These are phyloP conservation scores for Penicillium concentricum DNA, from an alignment of 2,329 filamentous ascomycete species.

Conservation along the genomic window DNA sequence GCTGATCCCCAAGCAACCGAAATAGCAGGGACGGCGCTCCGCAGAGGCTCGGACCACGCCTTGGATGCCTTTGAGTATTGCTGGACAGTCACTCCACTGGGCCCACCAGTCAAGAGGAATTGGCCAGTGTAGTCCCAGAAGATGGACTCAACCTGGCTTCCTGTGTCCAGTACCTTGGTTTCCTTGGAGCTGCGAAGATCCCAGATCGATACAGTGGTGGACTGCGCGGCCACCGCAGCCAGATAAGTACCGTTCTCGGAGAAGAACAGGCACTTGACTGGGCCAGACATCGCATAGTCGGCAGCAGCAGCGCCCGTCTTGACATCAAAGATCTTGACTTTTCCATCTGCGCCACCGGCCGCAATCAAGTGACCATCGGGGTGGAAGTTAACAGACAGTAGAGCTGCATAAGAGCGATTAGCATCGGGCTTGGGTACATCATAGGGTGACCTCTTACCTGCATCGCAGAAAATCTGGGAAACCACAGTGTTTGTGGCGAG, in stretches of 20 bases:
- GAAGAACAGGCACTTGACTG: slow-evolving; percentile 76
- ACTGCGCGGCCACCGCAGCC: slow-evolving; percentile 74
- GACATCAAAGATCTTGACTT: slow-evolving; percentile 86
- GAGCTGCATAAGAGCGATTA: slow-evolving; percentile 50
- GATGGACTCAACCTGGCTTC: slow-evolving; percentile 71
- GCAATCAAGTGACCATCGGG: slow-evolving; percentile 95
- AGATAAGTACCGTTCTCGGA: slow-evolving; percentile 98
- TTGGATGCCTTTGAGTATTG: slow-evolving; percentile 86
- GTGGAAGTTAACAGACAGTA: slow-evolving; percentile 82
- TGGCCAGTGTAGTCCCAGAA: slow-evolving; percentile 95
- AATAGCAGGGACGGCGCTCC: slow-evolving; percentile 70
- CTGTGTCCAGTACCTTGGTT: slow-evolving; percentile 82
- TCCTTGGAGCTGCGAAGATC: slow-evolving; percentile 83
- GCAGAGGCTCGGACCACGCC: slow-evolving; percentile 82
- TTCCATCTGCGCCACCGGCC: slow-evolving; percentile 73
- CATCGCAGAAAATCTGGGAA: slow-evolving; percentile 75
- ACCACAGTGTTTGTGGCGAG: slow-evolving; percentile 65
- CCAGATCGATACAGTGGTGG: slow-evolving; percentile 79
- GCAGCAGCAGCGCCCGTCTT: slow-evolving; percentile 75
- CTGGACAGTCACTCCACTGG: slow-evolving; percentile 79
- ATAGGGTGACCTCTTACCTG: slow-evolving; percentile 57
- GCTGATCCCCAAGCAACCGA: slow-evolving; percentile 74
- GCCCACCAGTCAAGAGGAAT: slow-evolving; percentile 79
- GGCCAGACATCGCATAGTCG: slow-evolving; percentile 63
- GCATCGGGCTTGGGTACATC: background rate